phyloP scores from a whole-genome alignment of 2,329 filamentous ascomycete genomes.

The Botryotinia narcissicola region DNA sequence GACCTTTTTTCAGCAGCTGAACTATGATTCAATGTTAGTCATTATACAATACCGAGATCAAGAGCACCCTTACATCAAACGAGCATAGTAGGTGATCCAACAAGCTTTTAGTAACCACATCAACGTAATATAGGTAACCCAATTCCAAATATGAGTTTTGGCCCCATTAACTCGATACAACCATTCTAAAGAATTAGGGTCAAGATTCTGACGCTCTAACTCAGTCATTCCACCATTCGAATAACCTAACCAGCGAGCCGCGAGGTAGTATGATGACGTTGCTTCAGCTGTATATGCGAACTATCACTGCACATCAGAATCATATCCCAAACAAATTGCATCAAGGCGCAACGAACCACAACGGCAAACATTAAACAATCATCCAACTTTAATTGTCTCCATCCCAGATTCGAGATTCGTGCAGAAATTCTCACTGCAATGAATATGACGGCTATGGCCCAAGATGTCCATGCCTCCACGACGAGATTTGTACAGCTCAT shows the following conservation, averaged over 20 bases:
- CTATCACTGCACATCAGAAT: constrained; percentile 6
- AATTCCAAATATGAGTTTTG: constrained; percentile 11
- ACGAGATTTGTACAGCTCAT: constrained; percentile 10
- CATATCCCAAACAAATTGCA: not conserved
- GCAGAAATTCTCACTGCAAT: not conserved
- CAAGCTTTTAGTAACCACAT: constrained; percentile 15
- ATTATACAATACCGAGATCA: not conserved
- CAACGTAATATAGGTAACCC: constrained; percentile 10
- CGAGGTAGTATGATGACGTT: not conserved
- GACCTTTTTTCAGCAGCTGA: not conserved
- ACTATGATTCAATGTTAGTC: not conserved
- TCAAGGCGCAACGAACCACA: not conserved
- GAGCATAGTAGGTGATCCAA: constrained; percentile 12
- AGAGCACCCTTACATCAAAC: not conserved
- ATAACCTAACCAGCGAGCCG: not conserved
- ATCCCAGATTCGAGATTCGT: constrained; percentile 8
- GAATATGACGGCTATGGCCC: constrained; percentile 13
- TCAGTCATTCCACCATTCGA: constrained; percentile 14
- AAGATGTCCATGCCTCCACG: constrained; percentile 14
- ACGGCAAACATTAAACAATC: constrained; percentile 11
- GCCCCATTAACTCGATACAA: constrained; percentile 11
- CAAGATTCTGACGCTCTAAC: not conserved
- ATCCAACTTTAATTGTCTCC: constrained; percentile 5
- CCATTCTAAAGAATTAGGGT: constrained; percentile 16
- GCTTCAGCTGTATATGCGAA: constrained; percentile 13